Conservation (phyloP, 441 rosid species). For the Pelargonium cotyledonis region DNA sequence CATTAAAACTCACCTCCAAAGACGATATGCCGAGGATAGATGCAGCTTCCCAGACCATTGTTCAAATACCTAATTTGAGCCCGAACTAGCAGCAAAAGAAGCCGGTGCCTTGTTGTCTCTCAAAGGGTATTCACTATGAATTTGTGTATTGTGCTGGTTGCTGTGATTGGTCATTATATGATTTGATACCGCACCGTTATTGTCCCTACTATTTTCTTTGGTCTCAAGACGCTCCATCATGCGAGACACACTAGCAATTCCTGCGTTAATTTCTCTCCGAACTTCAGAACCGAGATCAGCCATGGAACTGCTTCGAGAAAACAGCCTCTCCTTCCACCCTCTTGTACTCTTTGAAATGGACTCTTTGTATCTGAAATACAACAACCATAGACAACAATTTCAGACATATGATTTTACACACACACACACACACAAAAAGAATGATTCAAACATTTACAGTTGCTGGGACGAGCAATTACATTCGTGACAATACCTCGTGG, state of each 20-base stretch:
- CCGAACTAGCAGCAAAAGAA: constrained; percentile 40
- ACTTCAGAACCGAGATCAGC: constrained; percentile 43
- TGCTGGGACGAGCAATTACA: neutral
- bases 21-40: constrained; percentile 51
- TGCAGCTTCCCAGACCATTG: constrained; percentile 22
- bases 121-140: constrained; percentile 21
- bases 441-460: neutral
- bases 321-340: constrained; percentile 68
- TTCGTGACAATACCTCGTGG: constrained; percentile 29
- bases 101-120: constrained; percentile 23
- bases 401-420: neutral
- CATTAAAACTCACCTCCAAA: constrained; percentile 41
- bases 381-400: constrained; percentile 4
- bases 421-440: neutral
- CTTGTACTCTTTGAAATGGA: constrained; percentile 61
- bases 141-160: constrained; percentile 20
- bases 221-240: constrained; percentile 50
- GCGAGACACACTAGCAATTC: constrained; percentile 42
- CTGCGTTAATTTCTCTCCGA: constrained; percentile 46
- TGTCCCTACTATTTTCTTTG: constrained; percentile 38
- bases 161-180: constrained; percentile 28
- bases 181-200: constrained; percentile 36
- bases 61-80: constrained; percentile 28
- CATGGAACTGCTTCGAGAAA: constrained; percentile 53
- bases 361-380: constrained; percentile 74